These are phyloP conservation scores for Cladophialophora psammophila DNA, from an alignment of 2,329 filamentous ascomycete genomes.

Conservation along the genomic window DNA sequence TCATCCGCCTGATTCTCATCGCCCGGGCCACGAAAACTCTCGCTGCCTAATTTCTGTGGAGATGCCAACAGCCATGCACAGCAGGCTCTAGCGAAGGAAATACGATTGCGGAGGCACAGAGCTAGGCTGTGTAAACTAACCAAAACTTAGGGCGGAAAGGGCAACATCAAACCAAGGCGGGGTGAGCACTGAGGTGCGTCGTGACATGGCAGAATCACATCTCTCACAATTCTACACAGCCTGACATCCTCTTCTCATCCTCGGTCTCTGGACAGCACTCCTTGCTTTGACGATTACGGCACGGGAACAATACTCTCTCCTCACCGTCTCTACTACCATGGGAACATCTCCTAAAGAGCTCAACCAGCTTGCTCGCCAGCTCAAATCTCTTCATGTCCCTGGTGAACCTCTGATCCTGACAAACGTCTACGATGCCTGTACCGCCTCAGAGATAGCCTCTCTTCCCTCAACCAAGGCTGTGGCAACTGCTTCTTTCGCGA, in stretches of 20 bases:
- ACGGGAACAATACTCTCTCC: background rate
- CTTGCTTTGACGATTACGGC: background rate
- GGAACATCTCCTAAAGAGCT: background rate
- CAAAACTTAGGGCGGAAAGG: background rate
- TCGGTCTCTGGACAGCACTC: background rate
- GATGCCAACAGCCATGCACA: background rate
- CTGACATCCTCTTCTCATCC: background rate
- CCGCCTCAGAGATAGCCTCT: constrained; percentile 55
- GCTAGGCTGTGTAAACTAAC: background rate
- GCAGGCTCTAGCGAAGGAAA: background rate
- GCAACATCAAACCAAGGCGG: background rate
- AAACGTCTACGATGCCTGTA: constrained; percentile 63
- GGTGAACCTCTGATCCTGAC: constrained; percentile 61
- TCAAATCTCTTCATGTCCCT: constrained; percentile 59
- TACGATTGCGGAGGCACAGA: background rate
- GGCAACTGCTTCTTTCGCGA: constrained; percentile 61
- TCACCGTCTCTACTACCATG: background rate
- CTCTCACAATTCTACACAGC: background rate
- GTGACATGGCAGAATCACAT: background rate
- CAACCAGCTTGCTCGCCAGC: constrained; percentile 39
- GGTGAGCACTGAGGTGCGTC: background rate
- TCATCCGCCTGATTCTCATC: background rate
- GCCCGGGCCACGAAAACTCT: background rate
- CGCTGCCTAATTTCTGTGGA: background rate
- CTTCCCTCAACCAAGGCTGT: constrained; percentile 51